Evolutionary conservation across 306 rosid species (phyloP), one percentile per base, ranked within the genome.

Genomic region (Medicago arabica): DNA sequence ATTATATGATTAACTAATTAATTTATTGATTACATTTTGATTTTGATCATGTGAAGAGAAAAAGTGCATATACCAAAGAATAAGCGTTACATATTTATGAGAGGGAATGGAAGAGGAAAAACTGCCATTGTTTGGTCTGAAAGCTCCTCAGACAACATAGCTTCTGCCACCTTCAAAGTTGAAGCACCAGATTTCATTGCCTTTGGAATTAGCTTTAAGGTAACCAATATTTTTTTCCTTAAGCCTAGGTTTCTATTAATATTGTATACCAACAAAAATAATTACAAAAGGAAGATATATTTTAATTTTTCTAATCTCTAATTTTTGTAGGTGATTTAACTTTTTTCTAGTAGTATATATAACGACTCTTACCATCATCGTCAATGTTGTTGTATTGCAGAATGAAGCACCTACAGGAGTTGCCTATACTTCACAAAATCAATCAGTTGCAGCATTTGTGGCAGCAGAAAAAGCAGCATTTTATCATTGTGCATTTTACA

Each of bases 391-490:
- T 63, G 46, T 1, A 39, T 14, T 58, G 69, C 87, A 92, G 99
- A 95, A 95, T 75, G 99, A 95, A n/a, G 99, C 99, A 64, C 99
- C 99, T 0, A 95, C 97, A 1, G 99, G 99, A 17, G 67, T 88
- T 43, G 97, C 99, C 1, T 92, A 90, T 74, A 92, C 99, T 11
- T 95, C 99, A 0, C 99, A 95, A 77, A 95, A 95, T 57, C 99
- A 95, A 81, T 95, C 97, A 0, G 99, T 92, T 82, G 99, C 97
- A 14, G 96, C 88, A 75, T 88, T 86, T 77, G 97, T 92, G 21
- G 96, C 75, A 0, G 97, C 90, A 61, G 97, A 95, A 60, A 84
- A 70, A 73, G 83, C 75, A 2, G 97, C 97, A 59, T 95, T 95
- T 74, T 95, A 95, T 81, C 97, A 90, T 4, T 95, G 99, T 16